Conservation (phyloP, 2,329 filamentous ascomycete species). For the Sporothrix curviconia region DNA sequence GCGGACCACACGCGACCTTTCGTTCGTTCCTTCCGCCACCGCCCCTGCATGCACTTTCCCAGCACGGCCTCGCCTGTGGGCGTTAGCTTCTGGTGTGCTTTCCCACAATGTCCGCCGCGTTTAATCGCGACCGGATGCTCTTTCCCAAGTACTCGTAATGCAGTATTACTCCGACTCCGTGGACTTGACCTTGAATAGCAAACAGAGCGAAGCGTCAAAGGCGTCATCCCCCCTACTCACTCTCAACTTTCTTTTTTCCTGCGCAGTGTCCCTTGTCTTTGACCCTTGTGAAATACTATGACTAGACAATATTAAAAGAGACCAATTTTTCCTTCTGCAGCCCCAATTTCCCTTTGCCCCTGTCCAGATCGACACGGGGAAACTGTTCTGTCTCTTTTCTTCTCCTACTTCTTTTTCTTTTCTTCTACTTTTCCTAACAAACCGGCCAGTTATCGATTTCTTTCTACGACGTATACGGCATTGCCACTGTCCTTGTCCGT, state of each 20-base stretch:
- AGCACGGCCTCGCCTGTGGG: not conserved
- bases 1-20: not conserved
- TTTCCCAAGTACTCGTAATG: not conserved
- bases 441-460: not conserved
- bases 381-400: not conserved
- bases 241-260: no score
- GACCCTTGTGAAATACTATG: conserved; percentile 5
- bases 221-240: no score
- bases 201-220: no score
- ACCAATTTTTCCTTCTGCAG: not conserved
- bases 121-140: conserved; percentile 6
- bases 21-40: not conserved
- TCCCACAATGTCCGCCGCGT: conserved; percentile 3
- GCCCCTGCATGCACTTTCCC: not conserved
- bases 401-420: no score
- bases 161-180: no score
- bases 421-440: no score
- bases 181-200: no score
- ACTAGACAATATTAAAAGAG: not conserved
- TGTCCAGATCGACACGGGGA: not conserved
- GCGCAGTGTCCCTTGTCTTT: no score
- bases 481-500: not conserved
- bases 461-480: not conserved
- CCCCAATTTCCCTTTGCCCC: not conserved
- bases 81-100: conserved; percentile 1